Percentiles rank a stretch among this genome's conserved stretches.
Conservation (phyloP, 2,329 filamentous ascomycete genomes). For the Verticillium nubilum region DNA sequence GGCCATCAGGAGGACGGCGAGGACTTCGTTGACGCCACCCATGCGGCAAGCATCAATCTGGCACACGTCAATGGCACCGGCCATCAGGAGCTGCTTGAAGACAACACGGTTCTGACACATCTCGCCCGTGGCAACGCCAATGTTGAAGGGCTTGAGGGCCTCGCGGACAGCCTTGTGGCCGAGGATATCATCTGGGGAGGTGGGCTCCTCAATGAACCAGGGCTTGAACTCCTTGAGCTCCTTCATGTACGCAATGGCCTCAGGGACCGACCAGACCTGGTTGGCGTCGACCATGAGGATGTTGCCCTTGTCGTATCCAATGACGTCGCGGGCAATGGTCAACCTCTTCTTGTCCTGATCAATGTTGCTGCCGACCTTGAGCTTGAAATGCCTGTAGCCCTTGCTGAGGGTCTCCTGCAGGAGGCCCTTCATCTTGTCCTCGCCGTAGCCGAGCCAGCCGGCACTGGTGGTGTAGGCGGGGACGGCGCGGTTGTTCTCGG, state of each 20-base stretch:
- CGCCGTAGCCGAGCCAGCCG: slow-evolving; percentile 85
- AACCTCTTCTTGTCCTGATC: slow-evolving; percentile 68
- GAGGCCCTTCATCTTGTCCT: slow-evolving; percentile 77
- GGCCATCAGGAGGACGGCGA: slow-evolving; percentile 84
- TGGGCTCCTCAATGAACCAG: slow-evolving; percentile 95
- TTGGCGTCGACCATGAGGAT: slow-evolving; percentile 92
- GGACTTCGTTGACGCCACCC: slow-evolving; percentile 85
- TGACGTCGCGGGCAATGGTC: slow-evolving; percentile 68
- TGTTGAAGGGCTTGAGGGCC: slow-evolving; percentile 66
- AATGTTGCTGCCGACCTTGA: slow-evolving; percentile 76
- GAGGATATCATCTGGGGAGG: slow-evolving; percentile 81
- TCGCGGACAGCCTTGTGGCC: slow-evolving; percentile 82
- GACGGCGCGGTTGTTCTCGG: slow-evolving; percentile 67
- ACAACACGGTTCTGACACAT: slow-evolving; percentile 95
- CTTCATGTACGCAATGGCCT: slow-evolving; percentile 84
- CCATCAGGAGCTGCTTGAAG: slow-evolving; percentile 84
- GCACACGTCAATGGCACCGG: slow-evolving; percentile 78
- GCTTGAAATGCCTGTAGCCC: slow-evolving; percentile 83
- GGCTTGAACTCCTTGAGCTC: slow-evolving; percentile 77
- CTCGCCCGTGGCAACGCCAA: slow-evolving; percentile 86
- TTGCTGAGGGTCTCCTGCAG: slow-evolving; percentile 68
- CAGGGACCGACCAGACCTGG: slow-evolving; percentile 86
- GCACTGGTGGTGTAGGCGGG: slow-evolving; percentile 88
- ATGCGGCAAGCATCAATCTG: slow-evolving; percentile 89
- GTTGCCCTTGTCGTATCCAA: slow-evolving; percentile 78